Evolutionary conservation across 2,329 filamentous ascomycete genomes (phyloP).

Genomic region (Diaporthe eres): DNA sequence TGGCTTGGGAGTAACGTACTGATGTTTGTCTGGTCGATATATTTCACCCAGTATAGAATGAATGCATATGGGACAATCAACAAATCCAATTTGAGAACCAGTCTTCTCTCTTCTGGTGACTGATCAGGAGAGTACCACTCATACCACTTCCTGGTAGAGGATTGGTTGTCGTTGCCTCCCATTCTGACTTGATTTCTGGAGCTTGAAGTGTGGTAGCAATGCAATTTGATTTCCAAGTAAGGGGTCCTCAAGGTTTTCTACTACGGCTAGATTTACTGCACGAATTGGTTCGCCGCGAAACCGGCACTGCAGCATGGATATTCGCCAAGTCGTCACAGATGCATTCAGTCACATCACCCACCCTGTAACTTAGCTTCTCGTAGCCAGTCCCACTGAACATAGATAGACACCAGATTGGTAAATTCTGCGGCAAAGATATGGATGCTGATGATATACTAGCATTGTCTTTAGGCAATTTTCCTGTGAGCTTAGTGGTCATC

Average conservation of each 20-base stretch:
- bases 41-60: conserved; percentile 45
- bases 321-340: conserved; percentile 2
- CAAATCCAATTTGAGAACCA: conserved; percentile 44
- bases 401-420: not conserved
- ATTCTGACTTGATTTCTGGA: not conserved
- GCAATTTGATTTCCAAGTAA: not conserved
- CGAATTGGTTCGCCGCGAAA: not conserved
- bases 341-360: conserved; percentile 20
- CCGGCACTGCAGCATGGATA: not conserved
- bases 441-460: conserved; percentile 18
- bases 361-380: not conserved
- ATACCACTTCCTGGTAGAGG: conserved; percentile 40
- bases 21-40: conserved; percentile 44
- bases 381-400: not conserved
- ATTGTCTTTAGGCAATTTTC: not conserved
- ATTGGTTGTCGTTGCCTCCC: not conserved
- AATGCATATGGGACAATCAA: conserved; percentile 45
- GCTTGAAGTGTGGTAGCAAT: not conserved
- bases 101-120: conserved; percentile 42
- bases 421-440: not conserved
- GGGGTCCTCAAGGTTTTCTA: not conserved
- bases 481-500: not conserved
- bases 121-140: conserved; percentile 45
- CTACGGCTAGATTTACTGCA: not conserved
- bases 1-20: conserved; percentile 34